phyloP scores from a whole-genome alignment of 1,284 basidiomycete species.

The Xerocomus nothofagi region DNA sequence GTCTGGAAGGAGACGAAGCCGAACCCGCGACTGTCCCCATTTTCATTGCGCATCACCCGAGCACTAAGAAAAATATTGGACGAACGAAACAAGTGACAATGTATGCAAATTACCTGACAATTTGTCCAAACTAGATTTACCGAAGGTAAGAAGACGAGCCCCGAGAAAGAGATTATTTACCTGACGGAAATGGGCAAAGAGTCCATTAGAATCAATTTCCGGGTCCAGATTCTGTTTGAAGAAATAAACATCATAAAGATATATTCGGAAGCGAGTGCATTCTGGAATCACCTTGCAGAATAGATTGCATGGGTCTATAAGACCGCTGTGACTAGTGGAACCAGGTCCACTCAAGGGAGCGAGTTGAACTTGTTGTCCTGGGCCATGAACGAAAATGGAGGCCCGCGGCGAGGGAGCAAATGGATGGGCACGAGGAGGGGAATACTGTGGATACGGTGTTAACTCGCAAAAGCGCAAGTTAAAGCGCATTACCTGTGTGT shows the following conservation, averaged over 20 bases:
- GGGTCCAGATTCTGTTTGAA: slow-evolving; percentile 74
- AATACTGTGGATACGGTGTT: slow-evolving; percentile 46
- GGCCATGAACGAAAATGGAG: slow-evolving; percentile 73
- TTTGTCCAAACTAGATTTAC: slow-evolving; percentile 68
- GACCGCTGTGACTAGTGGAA: slow-evolving; percentile 75
- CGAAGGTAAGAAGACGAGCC: slow-evolving; percentile 16
- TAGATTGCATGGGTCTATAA: slow-evolving; percentile 89
- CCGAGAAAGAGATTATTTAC: slow-evolving; percentile 42
- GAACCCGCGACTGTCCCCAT: slow-evolving; percentile 83
- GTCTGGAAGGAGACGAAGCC: slow-evolving; percentile 92
- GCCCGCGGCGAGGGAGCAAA: slow-evolving; percentile 37
- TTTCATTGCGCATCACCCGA: slow-evolving; percentile 90
- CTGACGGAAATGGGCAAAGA: slow-evolving; percentile 79
- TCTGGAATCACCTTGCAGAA: slow-evolving; percentile 73
- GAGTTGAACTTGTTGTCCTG: slow-evolving; percentile 85
- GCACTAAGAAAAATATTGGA: slow-evolving; percentile 54
- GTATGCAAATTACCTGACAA: slow-evolving; percentile 65
- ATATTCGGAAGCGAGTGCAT: slow-evolving; percentile 1
- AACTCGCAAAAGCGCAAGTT: slow-evolving; percentile 1
- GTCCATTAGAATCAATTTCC: slow-evolving; percentile 78
- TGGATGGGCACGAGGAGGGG: slow-evolving; percentile 53
- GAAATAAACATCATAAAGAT: slow-evolving; percentile 9
- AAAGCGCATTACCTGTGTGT: slow-evolving; percentile 44
- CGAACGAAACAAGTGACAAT: not conserved
- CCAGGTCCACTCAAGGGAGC: slow-evolving; percentile 73